phyloP scores from a whole-genome alignment of 2,329 filamentous ascomycete species.

The Penicillium sp. region DNA sequence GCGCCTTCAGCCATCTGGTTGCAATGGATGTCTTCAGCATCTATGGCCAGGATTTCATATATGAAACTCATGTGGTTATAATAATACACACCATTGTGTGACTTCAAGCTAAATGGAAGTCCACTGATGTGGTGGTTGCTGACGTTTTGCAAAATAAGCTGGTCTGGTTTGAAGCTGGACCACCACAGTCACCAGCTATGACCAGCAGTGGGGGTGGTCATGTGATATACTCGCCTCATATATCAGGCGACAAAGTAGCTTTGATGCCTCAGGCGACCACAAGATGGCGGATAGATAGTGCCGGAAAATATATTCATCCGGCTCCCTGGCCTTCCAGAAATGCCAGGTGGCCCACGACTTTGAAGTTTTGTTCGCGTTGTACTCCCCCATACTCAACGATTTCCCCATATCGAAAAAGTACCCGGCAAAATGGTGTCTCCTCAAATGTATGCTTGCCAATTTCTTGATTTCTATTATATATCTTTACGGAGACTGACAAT shows the following conservation, averaged over 20 bases:
- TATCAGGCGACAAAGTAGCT: background rate
- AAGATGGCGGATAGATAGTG: background rate
- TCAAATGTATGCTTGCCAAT: conserved; percentile 49
- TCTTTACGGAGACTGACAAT: conserved; percentile 5
- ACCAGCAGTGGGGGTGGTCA: background rate
- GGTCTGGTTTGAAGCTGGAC: conserved; percentile 8
- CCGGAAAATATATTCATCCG: conserved; percentile 10
- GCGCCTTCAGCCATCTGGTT: background rate
- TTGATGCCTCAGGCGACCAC: background rate
- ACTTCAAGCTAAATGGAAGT: background rate
- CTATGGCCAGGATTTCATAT: background rate
- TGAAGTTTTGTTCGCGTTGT: conserved; percentile 7
- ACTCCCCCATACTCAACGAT: conserved; percentile 9
- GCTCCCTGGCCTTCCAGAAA: conserved; percentile 11
- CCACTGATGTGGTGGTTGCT: conserved; percentile 1
- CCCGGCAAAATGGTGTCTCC: conserved; percentile 54
- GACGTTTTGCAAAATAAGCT: conserved; percentile 4
- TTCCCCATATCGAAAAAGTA: conserved; percentile 13
- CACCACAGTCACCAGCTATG: conserved; percentile 1
- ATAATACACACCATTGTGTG: background rate
- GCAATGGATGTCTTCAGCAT: background rate
- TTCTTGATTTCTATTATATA: background rate
- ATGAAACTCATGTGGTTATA: background rate
- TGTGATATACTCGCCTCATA: background rate
- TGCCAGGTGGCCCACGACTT: conserved; percentile 17